Evolutionary conservation across 805 yeast species (phyloP).

Genomic region (Saccharomycodes ludwigii): DNA sequence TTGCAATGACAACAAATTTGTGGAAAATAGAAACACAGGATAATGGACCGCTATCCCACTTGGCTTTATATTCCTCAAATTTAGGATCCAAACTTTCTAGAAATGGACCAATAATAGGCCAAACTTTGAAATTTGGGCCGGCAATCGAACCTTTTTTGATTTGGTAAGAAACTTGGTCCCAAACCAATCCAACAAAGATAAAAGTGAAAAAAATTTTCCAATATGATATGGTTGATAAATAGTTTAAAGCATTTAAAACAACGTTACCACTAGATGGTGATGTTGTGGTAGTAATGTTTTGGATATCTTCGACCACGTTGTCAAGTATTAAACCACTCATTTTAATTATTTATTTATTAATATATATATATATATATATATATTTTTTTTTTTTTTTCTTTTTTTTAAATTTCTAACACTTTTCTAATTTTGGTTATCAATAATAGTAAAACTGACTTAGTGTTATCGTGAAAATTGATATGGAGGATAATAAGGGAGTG

Average conservation of each 20-base stretch:
- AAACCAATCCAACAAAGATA: constrained; percentile 37
- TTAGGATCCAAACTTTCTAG: constrained; percentile 90
- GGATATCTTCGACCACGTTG: no score
- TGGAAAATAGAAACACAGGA: constrained; percentile 97
- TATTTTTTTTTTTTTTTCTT: no score
- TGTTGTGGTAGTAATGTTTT: constrained; percentile 8
- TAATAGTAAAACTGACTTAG: no score
- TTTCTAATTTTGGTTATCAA: no score
- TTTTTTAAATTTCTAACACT: no score
- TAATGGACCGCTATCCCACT: constrained; percentile 90
- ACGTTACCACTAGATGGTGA: constrained; percentile 1
- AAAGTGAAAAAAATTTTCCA: constrained; percentile 37
- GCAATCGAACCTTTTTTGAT: constrained; percentile 76
- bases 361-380: no score
- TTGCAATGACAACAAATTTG: constrained; percentile 91
- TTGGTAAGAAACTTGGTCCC: constrained; percentile 73
- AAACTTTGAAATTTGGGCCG: constrained; percentile 77
- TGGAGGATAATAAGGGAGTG: no score
- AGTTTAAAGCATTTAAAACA: constrained; percentile 11
- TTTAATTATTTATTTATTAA: no score
- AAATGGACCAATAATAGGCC: constrained; percentile 96
- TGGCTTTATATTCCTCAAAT: constrained; percentile 82
- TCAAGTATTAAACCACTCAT: no score
- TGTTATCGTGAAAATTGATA: no score
- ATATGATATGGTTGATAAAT: constrained; percentile 32